Evolutionary conservation across 805 yeast species (phyloP), one percentile per base, ranked within the genome.

Genomic region (Wickerhamomyces canadensis): DNA sequence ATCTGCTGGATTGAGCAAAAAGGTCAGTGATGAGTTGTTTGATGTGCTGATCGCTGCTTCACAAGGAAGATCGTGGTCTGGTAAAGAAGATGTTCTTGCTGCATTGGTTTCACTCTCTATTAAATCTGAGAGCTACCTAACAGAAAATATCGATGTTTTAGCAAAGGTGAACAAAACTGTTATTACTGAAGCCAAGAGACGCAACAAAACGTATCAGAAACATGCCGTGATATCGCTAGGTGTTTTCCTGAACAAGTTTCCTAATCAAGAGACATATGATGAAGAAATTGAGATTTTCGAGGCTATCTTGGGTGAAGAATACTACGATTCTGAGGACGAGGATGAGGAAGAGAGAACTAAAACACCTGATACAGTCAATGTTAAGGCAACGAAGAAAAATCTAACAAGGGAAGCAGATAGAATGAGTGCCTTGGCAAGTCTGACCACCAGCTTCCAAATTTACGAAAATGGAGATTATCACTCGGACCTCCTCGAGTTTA

Each of bases 31-130:
- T 3, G 55, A 48, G 14, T 55, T 86, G 14, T 74, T 84, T 40
- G 59, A 64, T 0, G 62, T 78, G 6, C 62, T 86, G 32, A 54
- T 84, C 14, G 70, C 68, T 21, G 76, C 94, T 0, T 68, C 79
- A 38, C 66, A 70, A 38, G 96, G 96, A 1, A 75, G 94, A 42
- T 74, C 91, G 9, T 91, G 96, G 93, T 69, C 70, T 13, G 98
- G 97, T 6, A 91, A 91, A 51, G 96, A 88, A 48, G 58, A 68
- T 21, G 71, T 93, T 1, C 63, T 87, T 15, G 77, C 76, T 26
- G 84, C 96, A 0, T 61, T 89, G 37, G 82, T 84, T 0, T 60
- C 75, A 2, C 65, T 84, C 23, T 53, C 80, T 0, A 51, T 64
- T 14, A 76, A 74, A 41, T 67, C 77, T 8, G 59, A 65, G 33